These are phyloP conservation scores for Anthracocystis walkeri DNA, from an alignment of 1,284 basidiomycete species.

Conservation along the genomic window DNA sequence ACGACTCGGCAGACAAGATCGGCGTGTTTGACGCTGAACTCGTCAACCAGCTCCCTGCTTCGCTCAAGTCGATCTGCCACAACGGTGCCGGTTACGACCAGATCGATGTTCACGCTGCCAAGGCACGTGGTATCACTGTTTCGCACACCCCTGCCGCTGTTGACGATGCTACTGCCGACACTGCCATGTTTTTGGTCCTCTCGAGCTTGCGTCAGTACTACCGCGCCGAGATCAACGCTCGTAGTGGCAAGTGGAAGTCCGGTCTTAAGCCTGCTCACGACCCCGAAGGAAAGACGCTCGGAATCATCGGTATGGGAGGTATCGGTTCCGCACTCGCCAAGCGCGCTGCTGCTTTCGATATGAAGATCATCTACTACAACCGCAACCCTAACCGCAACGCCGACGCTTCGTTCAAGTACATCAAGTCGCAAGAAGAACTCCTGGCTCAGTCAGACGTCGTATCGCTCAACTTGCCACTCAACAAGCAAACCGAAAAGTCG, in stretches of 20 bases:
- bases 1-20: conserved; percentile 70
- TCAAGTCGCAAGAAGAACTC: conserved; percentile 69
- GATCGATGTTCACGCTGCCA: conserved; percentile 61
- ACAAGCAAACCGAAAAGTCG: conserved; percentile 69
- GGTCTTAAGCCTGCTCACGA: conserved; percentile 57
- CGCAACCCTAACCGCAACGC: conserved; percentile 53
- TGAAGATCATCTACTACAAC: conserved; percentile 66
- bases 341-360: conserved; percentile 61
- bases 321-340: conserved; percentile 63
- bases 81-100: conserved; percentile 67
- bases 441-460: conserved; percentile 71
- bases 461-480: conserved; percentile 72
- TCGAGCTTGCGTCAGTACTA: conserved; percentile 61
- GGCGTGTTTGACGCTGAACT: conserved; percentile 63
- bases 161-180: conserved; percentile 64
- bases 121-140: conserved; percentile 52
- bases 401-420: conserved; percentile 42
- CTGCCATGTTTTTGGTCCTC: conserved; percentile 65
- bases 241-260: conserved; percentile 55
- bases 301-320: conserved; percentile 64
- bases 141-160: conserved; percentile 64
- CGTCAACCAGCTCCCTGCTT: conserved; percentile 46
- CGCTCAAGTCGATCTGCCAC: conserved; percentile 63
- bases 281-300: conserved; percentile 58
- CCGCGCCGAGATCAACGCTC: conserved; percentile 53